Percentiles rank a stretch among this genome's conserved stretches.
These are phyloP conservation scores for Cadophora malorum DNA, from an alignment of 2,329 filamentous ascomycete species.

Conservation along the genomic window DNA sequence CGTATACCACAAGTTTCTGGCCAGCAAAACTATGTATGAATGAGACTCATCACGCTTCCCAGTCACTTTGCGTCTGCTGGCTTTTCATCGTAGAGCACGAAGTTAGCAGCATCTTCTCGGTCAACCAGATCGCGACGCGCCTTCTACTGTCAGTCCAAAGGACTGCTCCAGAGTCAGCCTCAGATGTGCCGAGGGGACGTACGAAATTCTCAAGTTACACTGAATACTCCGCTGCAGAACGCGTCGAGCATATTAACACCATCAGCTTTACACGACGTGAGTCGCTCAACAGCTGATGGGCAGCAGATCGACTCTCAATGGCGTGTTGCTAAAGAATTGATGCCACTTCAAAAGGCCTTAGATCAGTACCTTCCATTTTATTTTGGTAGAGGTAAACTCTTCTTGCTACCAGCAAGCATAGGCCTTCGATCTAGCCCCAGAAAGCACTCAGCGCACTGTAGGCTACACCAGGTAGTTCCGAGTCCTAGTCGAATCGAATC, in stretches of 20 bases:
- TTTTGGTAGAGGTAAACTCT: too few relatives aligned
- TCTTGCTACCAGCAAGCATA: too few relatives aligned
- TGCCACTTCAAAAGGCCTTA: neutral
- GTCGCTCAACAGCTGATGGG: neutral
- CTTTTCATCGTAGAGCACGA: too few relatives aligned
- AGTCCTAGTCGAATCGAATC: neutral
- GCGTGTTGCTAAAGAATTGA: neutral
- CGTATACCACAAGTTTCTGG: too few relatives aligned
- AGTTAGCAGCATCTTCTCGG: too few relatives aligned
- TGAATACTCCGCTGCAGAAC: neutral
- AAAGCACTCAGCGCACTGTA: neutral
- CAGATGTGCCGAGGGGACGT: neutral
- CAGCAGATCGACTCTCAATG: neutral
- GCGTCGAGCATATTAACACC: neutral
- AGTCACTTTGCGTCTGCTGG: too few relatives aligned
- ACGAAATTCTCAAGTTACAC: neutral
- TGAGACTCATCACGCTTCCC: too few relatives aligned
- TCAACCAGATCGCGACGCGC: too few relatives aligned
- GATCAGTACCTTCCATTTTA: neutral
- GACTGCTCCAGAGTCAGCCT: too few relatives aligned
- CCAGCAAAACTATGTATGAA: too few relatives aligned
- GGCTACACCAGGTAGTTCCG: neutral
- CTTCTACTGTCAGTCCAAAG: too few relatives aligned
- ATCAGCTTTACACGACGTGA: neutral
- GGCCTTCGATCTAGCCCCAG: too few relatives aligned